Conservation (phyloP, 176 grass and related monocot species). For the Canna indica region DNA sequence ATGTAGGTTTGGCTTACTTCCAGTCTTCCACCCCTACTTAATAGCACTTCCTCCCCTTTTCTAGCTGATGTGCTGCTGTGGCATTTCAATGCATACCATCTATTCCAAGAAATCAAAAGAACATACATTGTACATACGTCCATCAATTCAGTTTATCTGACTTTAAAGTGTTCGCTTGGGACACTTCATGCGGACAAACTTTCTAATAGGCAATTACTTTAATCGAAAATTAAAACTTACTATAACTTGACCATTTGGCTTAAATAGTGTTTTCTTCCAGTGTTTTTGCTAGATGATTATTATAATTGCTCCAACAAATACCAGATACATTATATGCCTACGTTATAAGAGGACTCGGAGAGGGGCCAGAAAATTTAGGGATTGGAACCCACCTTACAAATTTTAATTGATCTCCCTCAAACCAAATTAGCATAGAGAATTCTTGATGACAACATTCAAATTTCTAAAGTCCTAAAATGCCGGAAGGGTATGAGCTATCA, state of each 20-base stretch:
- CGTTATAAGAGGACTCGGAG: background rate
- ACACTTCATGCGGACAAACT: background rate
- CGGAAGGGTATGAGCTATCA: background rate
- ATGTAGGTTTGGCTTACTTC: background rate
- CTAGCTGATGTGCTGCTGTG: background rate
- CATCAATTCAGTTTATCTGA: background rate
- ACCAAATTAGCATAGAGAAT: background rate
- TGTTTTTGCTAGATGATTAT: background rate
- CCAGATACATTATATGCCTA: background rate
- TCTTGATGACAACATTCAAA: background rate
- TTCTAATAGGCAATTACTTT: background rate
- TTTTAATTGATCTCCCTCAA: background rate
- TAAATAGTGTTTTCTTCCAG: background rate
- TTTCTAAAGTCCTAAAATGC: background rate
- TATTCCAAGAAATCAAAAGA: background rate
- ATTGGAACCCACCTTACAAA: background rate
- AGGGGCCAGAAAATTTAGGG: background rate
- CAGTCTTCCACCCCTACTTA: background rate
- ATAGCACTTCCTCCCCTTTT: constrained; percentile 4
- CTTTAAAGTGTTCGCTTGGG: background rate
- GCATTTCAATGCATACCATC: background rate
- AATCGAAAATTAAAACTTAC: background rate
- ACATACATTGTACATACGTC: background rate
- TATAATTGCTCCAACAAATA: background rate
- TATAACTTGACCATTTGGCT: background rate